Evolutionary conservation across 2,329 filamentous ascomycete genomes (phyloP).

Genomic region (Cordyceps pruinosa): DNA sequence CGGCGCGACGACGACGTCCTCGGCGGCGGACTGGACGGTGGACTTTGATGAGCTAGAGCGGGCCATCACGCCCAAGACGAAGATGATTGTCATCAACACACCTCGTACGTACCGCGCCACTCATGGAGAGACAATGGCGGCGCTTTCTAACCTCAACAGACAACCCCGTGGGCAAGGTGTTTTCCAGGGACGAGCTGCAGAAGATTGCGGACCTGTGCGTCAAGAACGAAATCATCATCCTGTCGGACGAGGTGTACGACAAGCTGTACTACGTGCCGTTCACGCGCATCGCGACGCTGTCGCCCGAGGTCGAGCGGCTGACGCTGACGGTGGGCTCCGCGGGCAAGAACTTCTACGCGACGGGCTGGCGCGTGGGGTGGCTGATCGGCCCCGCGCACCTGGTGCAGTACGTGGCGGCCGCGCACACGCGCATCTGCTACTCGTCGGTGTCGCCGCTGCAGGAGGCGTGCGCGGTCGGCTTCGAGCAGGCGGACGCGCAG

Average conservation of each 20-base stretch:
- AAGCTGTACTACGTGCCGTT: constrained; percentile 93
- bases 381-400: constrained; percentile 83
- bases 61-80: constrained; percentile 77
- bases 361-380: constrained; percentile 94
- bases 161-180: constrained; percentile 96
- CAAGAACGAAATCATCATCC: constrained; percentile 87
- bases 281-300: constrained; percentile 83
- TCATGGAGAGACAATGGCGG: constrained; percentile 9
- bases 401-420: constrained; percentile 84
- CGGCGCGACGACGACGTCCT: constrained; percentile 72
- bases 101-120: constrained; percentile 39
- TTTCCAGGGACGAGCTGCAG: constrained; percentile 74
- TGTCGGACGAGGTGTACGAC: constrained; percentile 92
- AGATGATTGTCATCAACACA: constrained; percentile 91
- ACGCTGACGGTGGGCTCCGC: constrained; percentile 93
- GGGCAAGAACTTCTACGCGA: constrained; percentile 97
- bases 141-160: constrained; percentile 39
- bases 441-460: constrained; percentile 88
- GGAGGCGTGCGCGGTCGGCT: constrained; percentile 88
- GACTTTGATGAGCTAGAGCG: constrained; percentile 76
- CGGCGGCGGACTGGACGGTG: constrained; percentile 81
- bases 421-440: constrained; percentile 95
- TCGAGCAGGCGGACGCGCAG: constrained; percentile 77
- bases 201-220: constrained; percentile 83
- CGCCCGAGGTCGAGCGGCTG: constrained; percentile 78